These are phyloP conservation scores for Pulveroboletus sp. DNA, from an alignment of 768 basidiomycete genomes.

Conservation along the genomic window DNA sequence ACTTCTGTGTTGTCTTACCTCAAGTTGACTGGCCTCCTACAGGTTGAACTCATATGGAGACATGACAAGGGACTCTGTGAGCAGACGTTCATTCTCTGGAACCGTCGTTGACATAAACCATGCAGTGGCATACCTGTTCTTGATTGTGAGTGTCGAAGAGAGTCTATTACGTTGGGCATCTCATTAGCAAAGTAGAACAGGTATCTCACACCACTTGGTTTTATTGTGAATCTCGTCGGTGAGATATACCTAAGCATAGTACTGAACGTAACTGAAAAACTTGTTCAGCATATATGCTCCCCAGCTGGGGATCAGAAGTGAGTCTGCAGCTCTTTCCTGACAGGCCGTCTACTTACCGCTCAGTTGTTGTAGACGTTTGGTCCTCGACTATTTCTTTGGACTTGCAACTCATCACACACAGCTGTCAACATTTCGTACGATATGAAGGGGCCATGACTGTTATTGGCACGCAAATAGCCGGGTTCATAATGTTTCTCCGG, in stretches of 20 bases:
- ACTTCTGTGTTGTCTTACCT: background rate
- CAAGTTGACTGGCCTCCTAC: background rate
- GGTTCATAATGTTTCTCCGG: constrained; percentile 43
- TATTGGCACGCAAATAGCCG: constrained; percentile 36
- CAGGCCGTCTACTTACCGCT: background rate
- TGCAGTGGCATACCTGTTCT: constrained; percentile 34
- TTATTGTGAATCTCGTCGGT: constrained; percentile 50
- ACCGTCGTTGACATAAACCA: background rate
- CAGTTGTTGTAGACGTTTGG: constrained; percentile 11
- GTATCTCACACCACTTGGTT: constrained; percentile 59
- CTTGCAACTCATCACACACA: constrained; percentile 12
- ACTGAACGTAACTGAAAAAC: background rate
- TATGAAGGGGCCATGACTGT: constrained; percentile 47
- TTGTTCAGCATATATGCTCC: constrained; percentile 14
- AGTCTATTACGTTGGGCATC: background rate
- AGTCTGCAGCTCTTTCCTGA: background rate
- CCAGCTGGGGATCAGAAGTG: constrained; percentile 12
- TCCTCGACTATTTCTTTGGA: background rate
- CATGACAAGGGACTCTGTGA: constrained; percentile 32
- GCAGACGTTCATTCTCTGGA: constrained; percentile 3
- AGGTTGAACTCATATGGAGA: constrained; percentile 38
- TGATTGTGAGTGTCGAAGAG: constrained; percentile 28
- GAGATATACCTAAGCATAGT: background rate
- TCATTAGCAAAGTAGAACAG: constrained; percentile 43
- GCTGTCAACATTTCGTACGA: constrained; percentile 44